Base-by-base conservation (phyloP, 176 grass and related monocot genomes). In the Poa pratensis region DNA sequence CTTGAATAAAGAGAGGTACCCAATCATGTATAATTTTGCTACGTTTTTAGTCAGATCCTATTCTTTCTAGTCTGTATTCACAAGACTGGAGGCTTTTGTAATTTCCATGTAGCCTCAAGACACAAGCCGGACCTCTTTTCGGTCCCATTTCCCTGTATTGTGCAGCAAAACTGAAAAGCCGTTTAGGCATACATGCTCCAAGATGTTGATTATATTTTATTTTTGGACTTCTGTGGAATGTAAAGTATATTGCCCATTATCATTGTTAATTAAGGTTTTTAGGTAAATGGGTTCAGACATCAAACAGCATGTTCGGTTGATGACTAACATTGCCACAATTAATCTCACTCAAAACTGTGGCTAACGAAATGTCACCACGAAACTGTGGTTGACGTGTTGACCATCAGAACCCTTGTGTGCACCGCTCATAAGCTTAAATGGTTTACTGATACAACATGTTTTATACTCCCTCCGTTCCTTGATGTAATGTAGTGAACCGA, bases 1-100 rank as follows among this genome's bases (percentile, higher is more conserved):
- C 43, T 79, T 84, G 81, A 88, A 84, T 88, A 88, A 84, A 77
- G 64, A 54, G 86, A 60, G 50, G 74, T 64, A 48, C 42, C 58
- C 64, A 73, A 79, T 22, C 48, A 54, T 80, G 54, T 73, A 73
- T 73, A 9, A 28, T 88, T 51, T 82, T 67, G 40, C 32, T 71
- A 27, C 7, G 14, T 51, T 28, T 32, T 62, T 50, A 78, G 64
- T 28, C 23, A 64, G 42, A 28, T 54, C 37, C 17, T 45, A 65
- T 84, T 88, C 65, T 73, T 84, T 54, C 63, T 79, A 65, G 54
- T 10, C 51, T 64, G 7, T 32, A 73, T 18, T 26, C 58, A 12
- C 59, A 76, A 87, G 22, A 67, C 30, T 15, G 23, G 54, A 19
- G 45, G 55, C 54, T 46, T 67, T 78, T 83, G 81, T 84, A 84